Evolutionary conservation across 306 rosid genomes (phyloP), one percentile per base, ranked within the genome.

Genomic region (Dryas alaskensis): DNA sequence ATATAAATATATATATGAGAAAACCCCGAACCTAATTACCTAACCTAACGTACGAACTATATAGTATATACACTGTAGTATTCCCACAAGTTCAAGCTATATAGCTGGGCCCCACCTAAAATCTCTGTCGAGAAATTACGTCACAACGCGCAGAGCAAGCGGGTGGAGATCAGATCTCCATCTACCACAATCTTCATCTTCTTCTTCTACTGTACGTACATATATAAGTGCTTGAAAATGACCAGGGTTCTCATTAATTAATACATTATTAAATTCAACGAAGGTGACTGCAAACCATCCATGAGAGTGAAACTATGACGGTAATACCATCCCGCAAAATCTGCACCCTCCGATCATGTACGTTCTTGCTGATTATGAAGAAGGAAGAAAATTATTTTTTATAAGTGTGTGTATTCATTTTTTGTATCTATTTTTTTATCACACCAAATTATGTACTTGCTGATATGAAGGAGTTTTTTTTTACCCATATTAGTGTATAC

Each of bases 41-140:
- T 7, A 12, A 7, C 51, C 8, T 8, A 6, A 40, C 49, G 50
- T 70, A 52, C 37, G 37, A 31, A 31, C 3, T 31, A 31, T 52
- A n/a, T 17, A 8, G 47, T 31, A 31, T 52, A 27, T 17, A 8
- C 57, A 65, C 72, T 10, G 60, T 45, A 10, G 59, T 14, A 42
- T n/a, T 13, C 77, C 42, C 69, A 10, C 16, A 14, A n/a, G 48
- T 40, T 40, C 46, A 8, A 40, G 75, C 37, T 31, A 31, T 31
- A 31, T 31, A 31, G 37, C 37, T 31, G 37, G 84, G 79, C 67
- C 83, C 89, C 84, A 60, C 73, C 59, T 51, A 49, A 72, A 70
- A 73, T 81, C 76, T 69, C 39, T 73, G 65, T 79, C 67, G 12
- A 80, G 2, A 73, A 8, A 70, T 45, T 31, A 76, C 75, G 60